Percentiles rank a stretch among this genome's conserved stretches.
Conservation (phyloP, 176 grass and related monocot genomes). For the Oryza glumipatula region DNA sequence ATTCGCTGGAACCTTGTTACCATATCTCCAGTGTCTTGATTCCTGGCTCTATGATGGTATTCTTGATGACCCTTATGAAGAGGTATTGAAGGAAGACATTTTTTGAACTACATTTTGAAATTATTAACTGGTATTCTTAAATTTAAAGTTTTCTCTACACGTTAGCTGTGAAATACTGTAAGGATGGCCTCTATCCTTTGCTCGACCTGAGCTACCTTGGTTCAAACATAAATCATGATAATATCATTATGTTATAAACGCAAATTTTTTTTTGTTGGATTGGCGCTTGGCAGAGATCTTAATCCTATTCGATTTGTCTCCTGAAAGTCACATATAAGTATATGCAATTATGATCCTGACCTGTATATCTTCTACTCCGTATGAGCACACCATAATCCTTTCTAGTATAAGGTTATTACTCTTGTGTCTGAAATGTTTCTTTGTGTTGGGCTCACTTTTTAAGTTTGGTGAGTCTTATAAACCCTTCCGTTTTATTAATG, state of each 20-base stretch:
- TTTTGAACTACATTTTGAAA: not conserved
- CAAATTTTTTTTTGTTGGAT: not conserved
- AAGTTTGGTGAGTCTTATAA: not conserved
- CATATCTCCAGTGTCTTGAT: slow-evolving; percentile 90
- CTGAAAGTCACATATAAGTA: not conserved
- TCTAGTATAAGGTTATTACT: slow-evolving; percentile 18
- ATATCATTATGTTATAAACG: slow-evolving; percentile 16
- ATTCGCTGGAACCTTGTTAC: slow-evolving; percentile 73
- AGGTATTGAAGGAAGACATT: slow-evolving; percentile 56
- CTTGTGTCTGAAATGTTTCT: slow-evolving; percentile 10
- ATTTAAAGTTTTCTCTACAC: not conserved
- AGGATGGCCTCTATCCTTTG: not conserved
- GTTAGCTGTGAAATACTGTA: slow-evolving; percentile 11
- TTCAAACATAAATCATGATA: not conserved
- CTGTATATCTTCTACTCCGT: not conserved
- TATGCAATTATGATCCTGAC: not conserved
- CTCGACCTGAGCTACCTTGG: not conserved
- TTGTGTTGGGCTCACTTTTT: not conserved
- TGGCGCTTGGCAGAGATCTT: not conserved
- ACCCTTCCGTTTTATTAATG: slow-evolving; percentile 6
- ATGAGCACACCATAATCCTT: slow-evolving; percentile 25
- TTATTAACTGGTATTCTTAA: slow-evolving; percentile 17
- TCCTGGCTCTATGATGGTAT: slow-evolving; percentile 98
- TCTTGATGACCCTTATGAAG: slow-evolving; percentile 94
- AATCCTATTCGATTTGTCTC: not conserved